Evolutionary conservation across 129 eudicot genomes (phyloP).

Genomic region (Helianthus annuus): DNA sequence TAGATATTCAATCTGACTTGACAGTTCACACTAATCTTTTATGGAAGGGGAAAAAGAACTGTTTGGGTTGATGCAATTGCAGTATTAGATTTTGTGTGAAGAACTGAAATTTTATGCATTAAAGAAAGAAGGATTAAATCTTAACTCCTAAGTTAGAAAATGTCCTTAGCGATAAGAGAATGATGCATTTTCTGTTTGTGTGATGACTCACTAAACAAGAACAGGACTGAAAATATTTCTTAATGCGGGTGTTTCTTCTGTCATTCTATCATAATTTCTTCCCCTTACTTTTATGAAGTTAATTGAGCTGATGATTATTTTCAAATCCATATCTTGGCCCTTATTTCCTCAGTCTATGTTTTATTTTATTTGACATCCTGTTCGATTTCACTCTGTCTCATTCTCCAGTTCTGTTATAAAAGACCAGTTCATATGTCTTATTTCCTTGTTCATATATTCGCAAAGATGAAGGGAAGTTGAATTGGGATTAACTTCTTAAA

Average conservation of each 20-base stretch:
- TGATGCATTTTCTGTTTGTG: not conserved
- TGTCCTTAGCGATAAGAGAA: not conserved
- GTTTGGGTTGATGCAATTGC: conserved; percentile 3
- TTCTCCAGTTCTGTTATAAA: not conserved
- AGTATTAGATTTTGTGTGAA: conserved; percentile 9
- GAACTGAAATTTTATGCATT: not conserved
- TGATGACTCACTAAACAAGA: not conserved
- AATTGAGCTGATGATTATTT: conserved; percentile 1
- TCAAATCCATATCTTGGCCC: conserved; percentile 7
- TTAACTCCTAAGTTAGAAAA: not conserved
- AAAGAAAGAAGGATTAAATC: not conserved
- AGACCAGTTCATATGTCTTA: not conserved
- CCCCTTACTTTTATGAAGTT: not conserved
- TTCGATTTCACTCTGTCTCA: not conserved
- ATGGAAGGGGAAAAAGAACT: not conserved
- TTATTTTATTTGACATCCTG: not conserved
- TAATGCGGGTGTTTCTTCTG: not conserved
- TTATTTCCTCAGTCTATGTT: not conserved
- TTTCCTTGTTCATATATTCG: too few species aligned
- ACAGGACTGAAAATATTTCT: not conserved
- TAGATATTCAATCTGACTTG: not conserved
- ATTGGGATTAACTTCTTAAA: not conserved
- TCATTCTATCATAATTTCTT: not conserved
- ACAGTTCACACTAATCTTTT: not conserved
- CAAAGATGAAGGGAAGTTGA: not conserved